These are phyloP conservation scores for Glonium stellatum DNA, from an alignment of 495 filamentous ascomycete species.

Conservation along the genomic window DNA sequence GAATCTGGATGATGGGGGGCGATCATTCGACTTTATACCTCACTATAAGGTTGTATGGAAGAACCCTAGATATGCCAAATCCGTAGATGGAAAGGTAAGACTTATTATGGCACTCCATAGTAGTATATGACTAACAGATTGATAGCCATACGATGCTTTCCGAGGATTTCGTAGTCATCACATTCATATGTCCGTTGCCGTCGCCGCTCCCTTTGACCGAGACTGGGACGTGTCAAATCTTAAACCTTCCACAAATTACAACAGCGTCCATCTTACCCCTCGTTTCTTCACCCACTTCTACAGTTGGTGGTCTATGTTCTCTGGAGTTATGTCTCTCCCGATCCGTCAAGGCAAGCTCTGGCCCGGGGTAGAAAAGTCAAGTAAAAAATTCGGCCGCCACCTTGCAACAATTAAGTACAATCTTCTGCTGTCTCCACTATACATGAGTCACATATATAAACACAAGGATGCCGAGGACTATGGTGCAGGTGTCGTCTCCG, in stretches of 20 bases:
- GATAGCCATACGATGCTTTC: conserved; percentile 77
- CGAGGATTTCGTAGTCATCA: conserved; percentile 88
- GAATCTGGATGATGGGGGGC: conserved; percentile 54
- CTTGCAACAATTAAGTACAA: conserved; percentile 97
- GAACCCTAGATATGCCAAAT: conserved; percentile 63
- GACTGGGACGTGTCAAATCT: conserved; percentile 70
- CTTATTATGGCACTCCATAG: background rate
- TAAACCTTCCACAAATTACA: conserved; percentile 78
- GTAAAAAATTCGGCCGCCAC: conserved; percentile 96
- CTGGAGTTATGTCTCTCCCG: conserved; percentile 87
- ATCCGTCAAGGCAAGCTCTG: conserved; percentile 86
- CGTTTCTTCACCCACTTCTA: conserved; percentile 98
- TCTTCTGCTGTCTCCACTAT: conserved; percentile 81
- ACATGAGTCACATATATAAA: conserved; percentile 95
- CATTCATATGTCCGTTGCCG: conserved; percentile 87
- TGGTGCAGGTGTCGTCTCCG: conserved; percentile 70
- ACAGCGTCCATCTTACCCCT: conserved; percentile 85
- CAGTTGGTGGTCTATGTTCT: conserved; percentile 95
- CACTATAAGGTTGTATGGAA: conserved; percentile 89
- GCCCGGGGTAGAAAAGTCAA: conserved; percentile 87
- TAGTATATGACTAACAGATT: conserved; percentile 25
- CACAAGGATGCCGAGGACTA: conserved; percentile 92
- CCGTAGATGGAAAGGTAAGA: conserved; percentile 36
- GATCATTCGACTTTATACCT: conserved; percentile 81
- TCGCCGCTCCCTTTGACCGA: conserved; percentile 72